Conservation (phyloP, 345 rosid genomes). For the Citrus australasica region DNA sequence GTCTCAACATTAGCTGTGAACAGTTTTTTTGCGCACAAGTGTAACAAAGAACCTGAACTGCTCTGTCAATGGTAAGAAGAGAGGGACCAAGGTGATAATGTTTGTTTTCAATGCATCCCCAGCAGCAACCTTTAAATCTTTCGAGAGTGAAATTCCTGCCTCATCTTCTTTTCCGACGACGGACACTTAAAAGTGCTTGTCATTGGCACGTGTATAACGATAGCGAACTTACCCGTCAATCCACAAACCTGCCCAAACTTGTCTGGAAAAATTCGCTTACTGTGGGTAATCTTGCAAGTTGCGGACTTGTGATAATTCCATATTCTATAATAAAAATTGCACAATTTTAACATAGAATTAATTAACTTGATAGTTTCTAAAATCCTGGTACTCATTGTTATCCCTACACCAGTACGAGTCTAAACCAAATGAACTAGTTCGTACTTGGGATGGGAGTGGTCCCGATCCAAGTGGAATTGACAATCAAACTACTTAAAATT, state of each 20-base stretch:
- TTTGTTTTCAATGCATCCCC: slow-evolving; percentile 83
- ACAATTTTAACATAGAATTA: too few relatives aligned
- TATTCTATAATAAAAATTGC: too few relatives aligned
- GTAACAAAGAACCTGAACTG: slow-evolving; percentile 56
- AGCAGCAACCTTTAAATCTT: slow-evolving; percentile 75
- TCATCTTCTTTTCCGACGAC: slow-evolving; percentile 51
- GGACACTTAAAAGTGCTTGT: slow-evolving; percentile 47
- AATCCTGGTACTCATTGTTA: rapidly evolving
- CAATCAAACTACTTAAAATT: slow-evolving; percentile 37
- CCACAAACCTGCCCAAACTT: too few relatives aligned
- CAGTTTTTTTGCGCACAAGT: slow-evolving; percentile 38
- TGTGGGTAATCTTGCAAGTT: too few relatives aligned
- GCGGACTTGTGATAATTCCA: too few relatives aligned
- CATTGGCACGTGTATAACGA: slow-evolving; percentile 58
- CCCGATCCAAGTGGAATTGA: slow-evolving; percentile 78
- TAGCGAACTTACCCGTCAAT: too few relatives aligned
- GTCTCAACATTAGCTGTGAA: slow-evolving; percentile 48
- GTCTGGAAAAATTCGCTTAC: too few relatives aligned
- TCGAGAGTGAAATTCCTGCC: slow-evolving; percentile 78
- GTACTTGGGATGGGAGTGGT: slow-evolving; percentile 63
- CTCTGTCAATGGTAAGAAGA: slow-evolving; percentile 58
- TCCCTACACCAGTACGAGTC: slow-evolving; percentile 21
- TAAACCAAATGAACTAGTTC: slow-evolving; percentile 65
- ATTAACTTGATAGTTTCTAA: too few relatives aligned
- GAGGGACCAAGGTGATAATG: slow-evolving; percentile 69